Evolutionary conservation across 2,329 filamentous ascomycete genomes (phyloP).

Genomic region (Fusarium udum): DNA sequence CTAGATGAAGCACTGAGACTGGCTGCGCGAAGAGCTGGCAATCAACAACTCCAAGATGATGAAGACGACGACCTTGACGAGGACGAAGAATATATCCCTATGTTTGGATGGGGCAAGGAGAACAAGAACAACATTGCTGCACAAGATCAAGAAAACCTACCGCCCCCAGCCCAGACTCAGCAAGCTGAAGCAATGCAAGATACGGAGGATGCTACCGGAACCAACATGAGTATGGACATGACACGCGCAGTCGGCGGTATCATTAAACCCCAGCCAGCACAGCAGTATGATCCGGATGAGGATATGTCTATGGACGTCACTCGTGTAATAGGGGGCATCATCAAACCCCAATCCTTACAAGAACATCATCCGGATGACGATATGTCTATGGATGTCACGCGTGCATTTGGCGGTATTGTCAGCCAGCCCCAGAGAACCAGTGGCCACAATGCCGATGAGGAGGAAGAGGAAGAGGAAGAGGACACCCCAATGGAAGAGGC

Average conservation of each 20-base stretch:
- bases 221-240: constrained; percentile 57
- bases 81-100: constrained; percentile 77
- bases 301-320: constrained; percentile 97
- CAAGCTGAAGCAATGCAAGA: constrained; percentile 14
- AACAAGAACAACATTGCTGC: constrained; percentile 43
- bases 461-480: constrained; percentile 39
- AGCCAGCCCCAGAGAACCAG: constrained; percentile 30
- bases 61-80: constrained; percentile 63
- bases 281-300: constrained; percentile 58
- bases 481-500: constrained; percentile 54
- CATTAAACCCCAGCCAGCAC: constrained; percentile 55
- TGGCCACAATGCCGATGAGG: constrained; percentile 37
- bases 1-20: constrained; percentile 81
- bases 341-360: constrained; percentile 56
- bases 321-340: constrained; percentile 68
- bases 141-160: constrained; percentile 55
- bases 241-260: constrained; percentile 67
- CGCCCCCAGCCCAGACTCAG: constrained; percentile 32
- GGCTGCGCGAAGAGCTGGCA: constrained; percentile 79
- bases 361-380: constrained; percentile 64
- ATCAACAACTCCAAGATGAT: constrained; percentile 68
- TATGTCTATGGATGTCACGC: constrained; percentile 95
- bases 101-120: constrained; percentile 79
- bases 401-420: constrained; percentile 82
- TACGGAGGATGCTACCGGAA: constrained; percentile 44